Percentiles rank a stretch among this genome's conserved stretches.
Evolutionary conservation across 192 early-diverging fungal genomes (phyloP).

Genomic region (Coemansia sp.): DNA sequence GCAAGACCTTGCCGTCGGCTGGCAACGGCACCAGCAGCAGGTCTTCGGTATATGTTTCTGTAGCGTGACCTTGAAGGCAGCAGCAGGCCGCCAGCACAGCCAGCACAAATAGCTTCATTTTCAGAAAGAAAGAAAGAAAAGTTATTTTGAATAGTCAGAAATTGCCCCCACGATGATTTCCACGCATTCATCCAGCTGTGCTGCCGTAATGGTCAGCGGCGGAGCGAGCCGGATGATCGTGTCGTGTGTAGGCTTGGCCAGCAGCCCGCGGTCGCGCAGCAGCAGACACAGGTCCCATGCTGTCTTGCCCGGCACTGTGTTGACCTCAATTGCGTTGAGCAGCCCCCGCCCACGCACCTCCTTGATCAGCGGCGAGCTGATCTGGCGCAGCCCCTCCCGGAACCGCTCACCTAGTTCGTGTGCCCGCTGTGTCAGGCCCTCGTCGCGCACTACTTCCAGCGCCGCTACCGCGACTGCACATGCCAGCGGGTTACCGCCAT

Average conservation of each 20-base stretch:
- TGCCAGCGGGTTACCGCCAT: conserved; percentile 95
- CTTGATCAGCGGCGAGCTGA: conserved; percentile 76
- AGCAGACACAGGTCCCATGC: conserved; percentile 97
- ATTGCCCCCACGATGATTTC: conserved; percentile 79
- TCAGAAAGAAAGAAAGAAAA: background rate
- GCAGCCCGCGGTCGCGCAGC: conserved; percentile 85
- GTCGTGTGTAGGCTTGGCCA: conserved; percentile 97
- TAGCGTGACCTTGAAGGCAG: conserved; percentile 6
- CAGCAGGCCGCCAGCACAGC: conserved; percentile 13
- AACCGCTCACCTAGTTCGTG: conserved; percentile 80
- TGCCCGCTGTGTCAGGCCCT: conserved; percentile 80
- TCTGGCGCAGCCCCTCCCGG: conserved; percentile 69
- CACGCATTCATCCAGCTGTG: conserved; percentile 77
- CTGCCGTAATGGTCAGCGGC: conserved; percentile 91
- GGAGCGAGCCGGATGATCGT: conserved; percentile 98
- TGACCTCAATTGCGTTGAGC: conserved; percentile 95
- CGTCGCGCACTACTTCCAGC: conserved; percentile 91
- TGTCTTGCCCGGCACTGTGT: conserved; percentile 77
- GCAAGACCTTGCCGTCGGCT: conserved; percentile 72
- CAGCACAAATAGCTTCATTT: conserved; percentile 13
- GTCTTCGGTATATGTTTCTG: conserved; percentile 61
- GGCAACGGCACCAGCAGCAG: conserved; percentile 67
- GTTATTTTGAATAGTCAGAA: conserved; percentile 55
- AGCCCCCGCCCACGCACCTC: conserved; percentile 89
- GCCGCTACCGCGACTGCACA: conserved; percentile 93